A percentile compares a stretch with the other conserved stretches of the same genome.
These are phyloP conservation scores for Berkeleyomyces basicola DNA, from an alignment of 2,329 filamentous ascomycete genomes.

Conservation along the genomic window DNA sequence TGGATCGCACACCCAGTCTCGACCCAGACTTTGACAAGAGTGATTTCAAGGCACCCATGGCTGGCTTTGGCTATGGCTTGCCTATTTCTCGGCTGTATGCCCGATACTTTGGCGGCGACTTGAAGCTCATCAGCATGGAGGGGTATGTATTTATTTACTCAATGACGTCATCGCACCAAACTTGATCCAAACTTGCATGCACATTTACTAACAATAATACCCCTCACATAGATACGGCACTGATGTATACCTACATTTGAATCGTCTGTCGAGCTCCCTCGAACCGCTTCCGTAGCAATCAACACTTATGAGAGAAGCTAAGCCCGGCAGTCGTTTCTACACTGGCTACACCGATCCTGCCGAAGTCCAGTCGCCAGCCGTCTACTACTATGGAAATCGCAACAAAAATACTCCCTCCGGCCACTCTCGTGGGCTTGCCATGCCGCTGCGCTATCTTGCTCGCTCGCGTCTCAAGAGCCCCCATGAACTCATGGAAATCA, in stretches of 20 bases:
- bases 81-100: conserved; percentile 91
- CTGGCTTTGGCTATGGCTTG: conserved; percentile 93
- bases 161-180: not conserved
- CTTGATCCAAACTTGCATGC: not conserved
- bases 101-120: conserved; percentile 88
- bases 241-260: conserved; percentile 95
- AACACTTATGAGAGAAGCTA: conserved; percentile 65
- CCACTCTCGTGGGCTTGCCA: conserved; percentile 44
- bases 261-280: conserved; percentile 84
- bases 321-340: conserved; percentile 11
- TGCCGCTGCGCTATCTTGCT: conserved; percentile 37
- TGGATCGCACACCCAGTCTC: conserved; percentile 83
- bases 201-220: conserved; percentile 3
- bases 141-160: conserved; percentile 44
- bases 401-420: conserved; percentile 15
- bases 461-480: conserved; percentile 47
- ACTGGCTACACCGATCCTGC: conserved; percentile 22
- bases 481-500: conserved; percentile 46
- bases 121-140: conserved; percentile 99
- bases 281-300: conserved; percentile 90
- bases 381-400: conserved; percentile 17
- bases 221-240: conserved; percentile 62
- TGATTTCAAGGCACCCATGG: conserved; percentile 99
- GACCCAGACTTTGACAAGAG: conserved; percentile 98
- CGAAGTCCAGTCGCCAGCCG: conserved; percentile 21